Evolutionary conservation across 495 filamentous ascomycete genomes (phyloP).

Genomic region (Astrothelium subdiscretum): DNA sequence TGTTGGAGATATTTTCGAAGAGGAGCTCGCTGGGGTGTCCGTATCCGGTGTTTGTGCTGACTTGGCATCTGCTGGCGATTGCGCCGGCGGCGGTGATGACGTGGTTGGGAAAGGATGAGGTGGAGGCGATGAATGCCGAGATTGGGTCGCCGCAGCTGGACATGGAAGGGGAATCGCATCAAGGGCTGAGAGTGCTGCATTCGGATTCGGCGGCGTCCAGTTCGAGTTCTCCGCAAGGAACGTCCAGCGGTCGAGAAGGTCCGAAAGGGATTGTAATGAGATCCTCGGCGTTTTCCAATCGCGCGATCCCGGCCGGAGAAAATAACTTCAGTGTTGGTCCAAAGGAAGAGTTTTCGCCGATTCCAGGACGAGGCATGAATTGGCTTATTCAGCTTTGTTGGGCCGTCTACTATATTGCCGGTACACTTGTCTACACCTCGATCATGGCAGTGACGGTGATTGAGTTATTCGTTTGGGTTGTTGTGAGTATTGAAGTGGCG

Average conservation of each 20-base stretch:
- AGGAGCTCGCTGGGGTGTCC: conserved; percentile 11
- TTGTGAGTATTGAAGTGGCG: conserved; percentile 7
- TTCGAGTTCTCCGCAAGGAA: neutral
- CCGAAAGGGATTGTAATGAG: neutral
- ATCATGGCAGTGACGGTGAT: conserved; percentile 14
- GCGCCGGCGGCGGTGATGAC: conserved; percentile 7
- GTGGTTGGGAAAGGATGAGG: conserved; percentile 1
- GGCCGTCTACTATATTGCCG: conserved; percentile 15
- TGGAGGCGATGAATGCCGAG: neutral
- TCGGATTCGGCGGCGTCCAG: neutral
- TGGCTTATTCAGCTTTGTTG: conserved; percentile 13
- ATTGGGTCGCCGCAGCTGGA: neutral
- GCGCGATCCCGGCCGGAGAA: neutral
- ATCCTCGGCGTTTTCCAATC: neutral
- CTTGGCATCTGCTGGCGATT: conserved; percentile 12
- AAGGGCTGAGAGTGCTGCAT: too few relatives aligned
- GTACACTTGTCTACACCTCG: conserved; percentile 11
- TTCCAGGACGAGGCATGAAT: conserved; percentile 9
- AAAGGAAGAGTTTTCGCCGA: conserved; percentile 1
- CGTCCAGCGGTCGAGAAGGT: neutral
- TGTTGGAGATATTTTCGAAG: conserved; percentile 13
- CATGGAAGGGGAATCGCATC: too few relatives aligned
- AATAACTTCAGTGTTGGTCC: neutral
- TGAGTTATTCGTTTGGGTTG: conserved; percentile 12
- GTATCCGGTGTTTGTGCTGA: conserved; percentile 6